Evolutionary conservation across 2,329 filamentous ascomycete genomes (phyloP).

Genomic region (Fonsecaea pugnacius): DNA sequence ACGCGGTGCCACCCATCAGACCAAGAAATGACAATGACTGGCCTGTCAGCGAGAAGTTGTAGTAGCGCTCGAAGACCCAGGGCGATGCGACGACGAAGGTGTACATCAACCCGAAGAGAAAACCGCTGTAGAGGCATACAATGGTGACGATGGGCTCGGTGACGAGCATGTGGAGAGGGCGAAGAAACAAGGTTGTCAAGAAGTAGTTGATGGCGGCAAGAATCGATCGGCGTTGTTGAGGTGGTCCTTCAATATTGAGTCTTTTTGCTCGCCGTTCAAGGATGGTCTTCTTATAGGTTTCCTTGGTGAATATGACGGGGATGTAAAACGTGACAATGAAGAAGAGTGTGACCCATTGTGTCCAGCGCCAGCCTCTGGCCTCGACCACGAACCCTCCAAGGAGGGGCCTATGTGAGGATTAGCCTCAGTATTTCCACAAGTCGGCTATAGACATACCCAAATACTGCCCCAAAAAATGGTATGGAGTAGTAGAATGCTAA

Average conservation of each 20-base stretch:
- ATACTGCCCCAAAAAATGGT: constrained; percentile 34
- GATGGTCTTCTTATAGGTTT: constrained; percentile 41
- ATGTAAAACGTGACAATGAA: constrained; percentile 40
- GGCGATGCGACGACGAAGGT: constrained; percentile 85
- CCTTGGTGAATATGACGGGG: constrained; percentile 40
- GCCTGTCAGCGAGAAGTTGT: constrained; percentile 27
- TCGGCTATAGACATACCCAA: constrained; percentile 25
- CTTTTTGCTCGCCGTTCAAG: constrained; percentile 30
- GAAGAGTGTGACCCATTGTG: constrained; percentile 42
- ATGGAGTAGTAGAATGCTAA: constrained; percentile 36
- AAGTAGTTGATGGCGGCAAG: constrained; percentile 54
- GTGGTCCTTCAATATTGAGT: constrained; percentile 19
- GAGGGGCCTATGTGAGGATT: constrained; percentile 33
- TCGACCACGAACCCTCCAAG: constrained; percentile 65
- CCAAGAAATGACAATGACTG: constrained; percentile 36
- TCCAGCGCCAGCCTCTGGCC: constrained; percentile 52
- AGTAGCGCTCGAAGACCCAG: constrained; percentile 65
- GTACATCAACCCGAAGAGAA: constrained; percentile 78
- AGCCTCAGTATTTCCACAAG: neutral
- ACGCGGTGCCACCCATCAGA: constrained; percentile 29
- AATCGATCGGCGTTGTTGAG: constrained; percentile 58
- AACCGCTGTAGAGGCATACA: constrained; percentile 74
- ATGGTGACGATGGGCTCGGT: constrained; percentile 70
- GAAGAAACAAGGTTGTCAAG: constrained; percentile 46
- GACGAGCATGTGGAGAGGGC: constrained; percentile 68